Conservation (phyloP, 129 eudicot species). For the Glebionis coronaria region DNA sequence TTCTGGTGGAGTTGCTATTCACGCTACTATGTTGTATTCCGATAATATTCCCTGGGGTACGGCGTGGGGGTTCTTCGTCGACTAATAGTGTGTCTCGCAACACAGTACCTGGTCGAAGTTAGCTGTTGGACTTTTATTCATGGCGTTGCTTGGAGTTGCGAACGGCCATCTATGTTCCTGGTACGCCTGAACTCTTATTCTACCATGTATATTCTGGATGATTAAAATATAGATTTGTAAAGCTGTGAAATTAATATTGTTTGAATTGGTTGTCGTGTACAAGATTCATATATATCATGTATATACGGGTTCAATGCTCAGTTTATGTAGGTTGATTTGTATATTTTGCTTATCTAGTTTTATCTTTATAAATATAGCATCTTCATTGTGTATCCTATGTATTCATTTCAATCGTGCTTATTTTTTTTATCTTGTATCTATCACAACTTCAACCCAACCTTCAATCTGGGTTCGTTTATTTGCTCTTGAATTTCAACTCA, state of each 20-base stretch:
- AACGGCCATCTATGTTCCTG: constrained; percentile 19
- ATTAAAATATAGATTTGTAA: background rate
- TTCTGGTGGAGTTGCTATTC: constrained; percentile 60
- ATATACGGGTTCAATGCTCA: background rate
- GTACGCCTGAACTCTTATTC: constrained; percentile 10
- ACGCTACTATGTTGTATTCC: constrained; percentile 68
- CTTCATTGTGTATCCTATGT: too few relatives aligned
- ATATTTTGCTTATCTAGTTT: constrained; percentile 1
- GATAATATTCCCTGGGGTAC: constrained; percentile 46
- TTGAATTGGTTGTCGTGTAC: background rate
- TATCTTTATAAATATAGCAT: too few relatives aligned
- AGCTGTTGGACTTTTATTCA: constrained; percentile 3
- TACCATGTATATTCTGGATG: constrained; percentile 11
- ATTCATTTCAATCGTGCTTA: background rate
- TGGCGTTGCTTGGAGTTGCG: background rate
- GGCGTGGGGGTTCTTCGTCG: constrained; percentile 28
- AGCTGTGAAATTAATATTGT: background rate
- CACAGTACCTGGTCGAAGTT: constrained; percentile 28
- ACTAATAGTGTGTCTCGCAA: constrained; percentile 12
- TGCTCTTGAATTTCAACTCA: background rate
- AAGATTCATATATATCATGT: background rate
- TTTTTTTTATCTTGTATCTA: background rate
- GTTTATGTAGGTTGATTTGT: constrained; percentile 2
- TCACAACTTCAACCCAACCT: background rate
- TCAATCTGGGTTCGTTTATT: background rate